Conservation (phyloP, 352 stramenopile species). For the Pythium brachiatum region DNA sequence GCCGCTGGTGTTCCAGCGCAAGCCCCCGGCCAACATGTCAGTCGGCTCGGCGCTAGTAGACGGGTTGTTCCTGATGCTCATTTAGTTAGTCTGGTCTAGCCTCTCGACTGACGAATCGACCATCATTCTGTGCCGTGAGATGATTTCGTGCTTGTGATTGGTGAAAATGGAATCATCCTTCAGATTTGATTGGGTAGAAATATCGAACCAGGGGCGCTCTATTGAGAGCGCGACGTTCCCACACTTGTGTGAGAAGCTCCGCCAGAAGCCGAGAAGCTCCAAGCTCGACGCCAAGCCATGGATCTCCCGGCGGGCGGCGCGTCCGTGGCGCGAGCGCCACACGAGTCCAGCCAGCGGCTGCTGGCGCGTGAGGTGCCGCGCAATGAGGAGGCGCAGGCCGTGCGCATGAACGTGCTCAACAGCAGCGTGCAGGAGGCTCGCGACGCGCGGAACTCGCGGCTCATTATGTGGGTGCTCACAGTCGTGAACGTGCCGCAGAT, state of each 20-base stretch:
- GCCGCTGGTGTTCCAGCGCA: conserved; percentile 64
- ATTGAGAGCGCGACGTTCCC: not conserved
- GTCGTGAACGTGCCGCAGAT: conserved; percentile 80
- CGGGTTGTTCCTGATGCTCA: conserved; percentile 64
- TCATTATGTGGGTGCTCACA: conserved; percentile 80
- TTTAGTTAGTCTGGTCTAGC: conserved; percentile 27
- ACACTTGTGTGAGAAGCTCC: conserved; percentile 1
- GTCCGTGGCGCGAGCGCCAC: not conserved
- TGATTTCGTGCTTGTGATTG: not conserved
- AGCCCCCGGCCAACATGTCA: conserved; percentile 24
- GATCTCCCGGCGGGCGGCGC: conserved; percentile 5
- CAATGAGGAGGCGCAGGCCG: conserved; percentile 70
- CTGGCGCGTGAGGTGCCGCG: conserved; percentile 28
- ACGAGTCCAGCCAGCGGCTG: conserved; percentile 33
- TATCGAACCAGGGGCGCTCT: conserved; percentile 4
- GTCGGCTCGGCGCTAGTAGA: conserved; percentile 48
- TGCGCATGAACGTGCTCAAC: conserved; percentile 84
- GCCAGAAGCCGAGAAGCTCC: not conserved
- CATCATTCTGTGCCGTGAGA: conserved; percentile 10
- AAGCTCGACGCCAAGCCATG: not conserved
- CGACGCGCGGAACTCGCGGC: conserved; percentile 70
- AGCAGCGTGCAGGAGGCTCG: conserved; percentile 77
- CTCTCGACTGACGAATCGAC: not conserved
- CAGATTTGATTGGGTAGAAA: conserved; percentile 22
- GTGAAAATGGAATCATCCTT: conserved; percentile 1